Percentiles rank a stretch among this genome's conserved stretches.
Conservation (phyloP, 139 green algal genomes). For the Yamagishiella unicocca region DNA sequence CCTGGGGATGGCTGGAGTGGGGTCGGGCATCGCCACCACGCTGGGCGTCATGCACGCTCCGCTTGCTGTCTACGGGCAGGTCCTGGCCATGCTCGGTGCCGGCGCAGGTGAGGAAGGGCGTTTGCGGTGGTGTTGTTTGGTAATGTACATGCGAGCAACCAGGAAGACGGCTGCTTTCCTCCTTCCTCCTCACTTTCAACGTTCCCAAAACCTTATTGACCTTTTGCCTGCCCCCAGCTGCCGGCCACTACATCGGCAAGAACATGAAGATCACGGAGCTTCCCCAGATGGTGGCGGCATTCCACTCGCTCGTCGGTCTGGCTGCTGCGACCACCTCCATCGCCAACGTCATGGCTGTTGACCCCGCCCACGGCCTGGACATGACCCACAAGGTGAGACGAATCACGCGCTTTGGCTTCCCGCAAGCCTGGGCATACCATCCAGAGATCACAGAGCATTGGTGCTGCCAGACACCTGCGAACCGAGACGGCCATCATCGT, state of each 20-base stretch:
- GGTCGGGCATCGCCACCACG: slow-evolving; percentile 79
- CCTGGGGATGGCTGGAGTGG: slow-evolving; percentile 86
- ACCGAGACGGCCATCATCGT: neutral
- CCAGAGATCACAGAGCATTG: no score
- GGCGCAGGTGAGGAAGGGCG: slow-evolving; percentile 25
- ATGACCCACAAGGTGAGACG: slow-evolving; percentile 61
- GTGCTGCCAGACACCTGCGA: no score
- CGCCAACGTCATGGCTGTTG: slow-evolving; percentile 77
- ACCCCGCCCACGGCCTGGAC: slow-evolving; percentile 71
- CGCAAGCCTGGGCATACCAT: no score
- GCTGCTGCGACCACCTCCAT: slow-evolving; percentile 81
- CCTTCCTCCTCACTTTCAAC: no score
- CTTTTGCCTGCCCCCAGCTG: slow-evolving; percentile 6
- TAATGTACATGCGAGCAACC: neutral
- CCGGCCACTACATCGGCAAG: slow-evolving; percentile 53
- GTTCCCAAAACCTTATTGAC: no score
- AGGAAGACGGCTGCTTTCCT: neutral
- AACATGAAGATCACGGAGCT: slow-evolving; percentile 69
- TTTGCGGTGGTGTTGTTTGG: neutral
- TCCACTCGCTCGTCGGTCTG: slow-evolving; percentile 90
- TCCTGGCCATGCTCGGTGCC: slow-evolving; percentile 28
- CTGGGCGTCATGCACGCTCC: slow-evolving; percentile 72
- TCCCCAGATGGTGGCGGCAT: slow-evolving; percentile 87
- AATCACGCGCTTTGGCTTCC: no score
- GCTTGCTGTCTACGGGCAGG: slow-evolving; percentile 20